Conservation (phyloP, 2,329 filamentous ascomycete species). For the Stagonosporopsis vannaccii region DNA sequence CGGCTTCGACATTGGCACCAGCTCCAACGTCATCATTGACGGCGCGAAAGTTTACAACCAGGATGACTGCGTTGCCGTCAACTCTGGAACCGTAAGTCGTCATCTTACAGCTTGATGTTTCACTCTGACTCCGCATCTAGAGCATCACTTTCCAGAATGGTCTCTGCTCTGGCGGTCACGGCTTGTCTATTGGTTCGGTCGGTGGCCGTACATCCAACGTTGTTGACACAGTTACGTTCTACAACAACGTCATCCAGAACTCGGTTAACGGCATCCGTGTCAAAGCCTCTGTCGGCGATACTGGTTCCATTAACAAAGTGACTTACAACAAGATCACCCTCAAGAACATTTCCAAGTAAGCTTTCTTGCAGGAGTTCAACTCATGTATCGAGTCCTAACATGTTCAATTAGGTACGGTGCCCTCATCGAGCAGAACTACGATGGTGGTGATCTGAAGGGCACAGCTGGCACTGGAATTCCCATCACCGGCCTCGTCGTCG, state of each 20-base stretch:
- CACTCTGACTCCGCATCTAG: conserved; percentile 11
- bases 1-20: conserved; percentile 62
- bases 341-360: conserved; percentile 53
- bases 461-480: conserved; percentile 56
- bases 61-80: conserved; percentile 66
- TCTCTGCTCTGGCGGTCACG: conserved; percentile 62
- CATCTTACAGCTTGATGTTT: neutral
- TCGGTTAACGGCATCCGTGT: conserved; percentile 65
- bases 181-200: conserved; percentile 65
- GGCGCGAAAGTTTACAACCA: conserved; percentile 63
- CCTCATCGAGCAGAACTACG: conserved; percentile 61
- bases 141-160: conserved; percentile 49
- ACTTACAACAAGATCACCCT: conserved; percentile 57
- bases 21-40: conserved; percentile 57
- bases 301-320: conserved; percentile 59
- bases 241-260: conserved; percentile 57
- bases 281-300: conserved; percentile 62
- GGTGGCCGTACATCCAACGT: conserved; percentile 62
- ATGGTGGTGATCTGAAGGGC: conserved; percentile 54
- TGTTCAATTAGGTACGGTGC: conserved; percentile 48
- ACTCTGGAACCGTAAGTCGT: conserved; percentile 56
- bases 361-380: too few relatives aligned
- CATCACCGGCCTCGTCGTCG: conserved; percentile 53
- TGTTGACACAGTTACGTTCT: conserved; percentile 62
- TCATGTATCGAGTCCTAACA: neutral